Evolutionary conservation across 495 filamentous ascomycete genomes (phyloP).

Genomic region (Podospora anserina): DNA sequence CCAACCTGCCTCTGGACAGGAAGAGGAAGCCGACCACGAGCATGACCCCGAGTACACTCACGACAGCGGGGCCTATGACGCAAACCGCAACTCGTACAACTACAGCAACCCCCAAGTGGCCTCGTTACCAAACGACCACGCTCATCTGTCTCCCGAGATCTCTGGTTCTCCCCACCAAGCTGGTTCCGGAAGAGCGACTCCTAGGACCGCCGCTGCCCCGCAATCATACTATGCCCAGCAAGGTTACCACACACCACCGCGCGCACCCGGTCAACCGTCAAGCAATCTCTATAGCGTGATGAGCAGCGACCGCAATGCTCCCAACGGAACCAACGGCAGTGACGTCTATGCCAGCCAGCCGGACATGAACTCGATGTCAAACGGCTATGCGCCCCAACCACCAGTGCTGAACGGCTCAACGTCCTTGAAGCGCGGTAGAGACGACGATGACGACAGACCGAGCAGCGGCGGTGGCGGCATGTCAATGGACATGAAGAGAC

Average conservation of each 20-base stretch:
- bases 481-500: conserved; percentile 75
- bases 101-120: conserved; percentile 66
- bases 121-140: conserved; percentile 67
- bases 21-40: conserved; percentile 73
- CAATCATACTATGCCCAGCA: conserved; percentile 68
- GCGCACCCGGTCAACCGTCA: conserved; percentile 58
- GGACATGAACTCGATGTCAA: conserved; percentile 58
- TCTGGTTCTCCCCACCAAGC: conserved; percentile 85
- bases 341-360: conserved; percentile 68
- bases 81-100: conserved; percentile 67
- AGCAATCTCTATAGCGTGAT: conserved; percentile 89
- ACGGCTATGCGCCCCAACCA: conserved; percentile 53
- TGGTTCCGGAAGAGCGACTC: conserved; percentile 82
- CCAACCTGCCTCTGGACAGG: conserved; percentile 57
- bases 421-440: conserved; percentile 61
- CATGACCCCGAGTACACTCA: conserved; percentile 80
- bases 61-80: conserved; percentile 63
- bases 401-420: conserved; percentile 60
- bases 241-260: conserved; percentile 79
- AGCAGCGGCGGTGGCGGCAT: conserved; percentile 53
- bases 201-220: conserved; percentile 65
- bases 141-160: conserved; percentile 82
- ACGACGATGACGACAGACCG: conserved; percentile 71
- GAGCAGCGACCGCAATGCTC: conserved; percentile 71
- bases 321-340: conserved; percentile 59